Evolutionary conservation across 2,329 filamentous ascomycete genomes (phyloP).

Genomic region (Colletotrichum incanum): DNA sequence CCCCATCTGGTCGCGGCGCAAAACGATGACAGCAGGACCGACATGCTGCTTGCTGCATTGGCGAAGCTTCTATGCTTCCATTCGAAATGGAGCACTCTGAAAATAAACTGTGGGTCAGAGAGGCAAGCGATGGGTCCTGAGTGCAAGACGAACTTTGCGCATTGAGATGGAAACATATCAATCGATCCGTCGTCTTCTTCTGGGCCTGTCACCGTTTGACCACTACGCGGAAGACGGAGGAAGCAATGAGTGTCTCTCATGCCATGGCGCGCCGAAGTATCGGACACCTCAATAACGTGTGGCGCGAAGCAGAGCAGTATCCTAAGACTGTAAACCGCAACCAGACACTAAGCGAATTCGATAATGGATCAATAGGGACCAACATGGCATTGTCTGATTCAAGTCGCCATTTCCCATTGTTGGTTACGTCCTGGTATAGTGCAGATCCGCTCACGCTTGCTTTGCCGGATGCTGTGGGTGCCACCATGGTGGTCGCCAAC

Average conservation of each 20-base stretch:
- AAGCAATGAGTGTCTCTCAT: neutral
- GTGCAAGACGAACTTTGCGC: neutral
- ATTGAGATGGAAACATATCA: constrained; percentile 16
- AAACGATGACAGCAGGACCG: neutral
- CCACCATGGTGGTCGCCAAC: neutral
- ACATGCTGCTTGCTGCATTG: neutral
- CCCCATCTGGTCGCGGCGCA: neutral
- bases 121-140: neutral
- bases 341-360: neutral
- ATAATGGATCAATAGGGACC: neutral
- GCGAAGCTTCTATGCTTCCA: neutral
- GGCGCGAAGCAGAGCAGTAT: neutral
- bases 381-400: constrained; percentile 11
- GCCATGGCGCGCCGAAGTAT: neutral
- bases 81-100: neutral
- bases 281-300: neutral
- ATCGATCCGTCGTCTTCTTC: neutral
- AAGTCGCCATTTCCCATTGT: neutral
- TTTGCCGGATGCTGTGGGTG: neutral
- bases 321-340: neutral
- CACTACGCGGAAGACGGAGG: neutral
- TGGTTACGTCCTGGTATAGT: neutral
- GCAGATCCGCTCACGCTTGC: constrained; percentile 2
- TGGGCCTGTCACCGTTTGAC: neutral
- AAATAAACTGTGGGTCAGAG: neutral